Conservation (phyloP, 306 rosid genomes). For the Cucurbita maxima region DNA sequence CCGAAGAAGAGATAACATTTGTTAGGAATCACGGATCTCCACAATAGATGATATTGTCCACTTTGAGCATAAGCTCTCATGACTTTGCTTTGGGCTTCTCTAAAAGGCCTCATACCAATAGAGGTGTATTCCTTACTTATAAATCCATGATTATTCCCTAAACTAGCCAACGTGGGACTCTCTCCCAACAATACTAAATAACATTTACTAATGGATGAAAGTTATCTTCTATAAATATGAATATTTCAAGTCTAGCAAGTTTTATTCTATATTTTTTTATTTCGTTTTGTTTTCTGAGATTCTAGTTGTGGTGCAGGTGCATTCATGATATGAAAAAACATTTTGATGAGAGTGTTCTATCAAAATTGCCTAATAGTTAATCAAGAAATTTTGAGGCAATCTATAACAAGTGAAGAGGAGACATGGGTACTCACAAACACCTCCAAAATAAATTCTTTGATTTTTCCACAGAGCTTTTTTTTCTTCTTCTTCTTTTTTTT, state of each 20-base stretch:
- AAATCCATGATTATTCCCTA: too few species aligned
- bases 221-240: background rate
- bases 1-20: constrained; percentile 51
- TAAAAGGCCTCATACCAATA: too few species aligned
- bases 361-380: constrained; percentile 67
- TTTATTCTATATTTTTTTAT: background rate
- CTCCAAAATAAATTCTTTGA: constrained; percentile 2
- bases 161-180: too few species aligned
- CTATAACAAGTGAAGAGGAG: constrained; percentile 73
- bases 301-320: constrained; percentile 42
- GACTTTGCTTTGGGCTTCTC: too few species aligned
- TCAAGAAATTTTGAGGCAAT: constrained; percentile 51
- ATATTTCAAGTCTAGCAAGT: background rate
- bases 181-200: background rate
- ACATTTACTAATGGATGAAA: constrained; percentile 41
- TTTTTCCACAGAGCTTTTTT: background rate
- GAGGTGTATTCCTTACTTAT: too few species aligned
- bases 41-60: too few species aligned
- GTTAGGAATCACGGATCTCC: background rate
- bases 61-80: too few species aligned
- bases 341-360: constrained; percentile 57
- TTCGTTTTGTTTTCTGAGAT: constrained; percentile 7
- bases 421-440: constrained; percentile 50
- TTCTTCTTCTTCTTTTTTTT: too few species aligned
- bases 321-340: constrained; percentile 49